Conservation (phyloP, 306 rosid species). For the Cyclanthera cordifolia region DNA sequence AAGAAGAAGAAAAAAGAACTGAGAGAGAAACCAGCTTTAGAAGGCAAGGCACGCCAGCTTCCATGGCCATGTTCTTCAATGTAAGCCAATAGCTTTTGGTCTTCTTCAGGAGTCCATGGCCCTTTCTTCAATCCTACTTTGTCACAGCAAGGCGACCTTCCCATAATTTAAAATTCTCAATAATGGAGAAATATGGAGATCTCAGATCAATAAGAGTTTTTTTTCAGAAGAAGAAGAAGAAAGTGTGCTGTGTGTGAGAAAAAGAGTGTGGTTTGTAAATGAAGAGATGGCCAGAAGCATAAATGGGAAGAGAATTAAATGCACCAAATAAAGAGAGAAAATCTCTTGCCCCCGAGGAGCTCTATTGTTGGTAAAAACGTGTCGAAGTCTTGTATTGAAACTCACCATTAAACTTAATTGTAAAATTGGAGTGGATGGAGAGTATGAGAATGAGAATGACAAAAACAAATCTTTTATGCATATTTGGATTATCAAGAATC, state of each 20-base stretch:
- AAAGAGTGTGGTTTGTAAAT: constrained; percentile 7
- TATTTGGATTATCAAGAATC: too few species aligned
- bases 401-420: too few species aligned
- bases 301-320: constrained; percentile 6
- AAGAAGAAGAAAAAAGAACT: background rate
- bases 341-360: background rate
- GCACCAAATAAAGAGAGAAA: background rate
- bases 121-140: constrained; percentile 98
- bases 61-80: constrained; percentile 98
- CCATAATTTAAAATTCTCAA: constrained; percentile 34
- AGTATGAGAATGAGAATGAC: too few species aligned
- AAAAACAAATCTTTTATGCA: too few species aligned
- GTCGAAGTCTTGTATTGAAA: too few species aligned
- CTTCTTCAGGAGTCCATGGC: constrained; percentile 99
- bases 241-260: background rate
- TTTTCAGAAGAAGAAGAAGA: background rate
- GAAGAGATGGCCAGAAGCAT: constrained; percentile 8
- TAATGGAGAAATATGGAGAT: background rate
- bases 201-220: too few species aligned
- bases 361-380: too few species aligned
- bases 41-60: constrained; percentile 97
- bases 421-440: too few species aligned
- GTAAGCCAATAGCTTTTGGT: constrained; percentile 87
- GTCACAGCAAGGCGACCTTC: constrained; percentile 97
- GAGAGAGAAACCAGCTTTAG: constrained; percentile 57